Evolutionary conservation across 169 alveolate genomes (phyloP).

Genomic region (Fabrea salina): DNA sequence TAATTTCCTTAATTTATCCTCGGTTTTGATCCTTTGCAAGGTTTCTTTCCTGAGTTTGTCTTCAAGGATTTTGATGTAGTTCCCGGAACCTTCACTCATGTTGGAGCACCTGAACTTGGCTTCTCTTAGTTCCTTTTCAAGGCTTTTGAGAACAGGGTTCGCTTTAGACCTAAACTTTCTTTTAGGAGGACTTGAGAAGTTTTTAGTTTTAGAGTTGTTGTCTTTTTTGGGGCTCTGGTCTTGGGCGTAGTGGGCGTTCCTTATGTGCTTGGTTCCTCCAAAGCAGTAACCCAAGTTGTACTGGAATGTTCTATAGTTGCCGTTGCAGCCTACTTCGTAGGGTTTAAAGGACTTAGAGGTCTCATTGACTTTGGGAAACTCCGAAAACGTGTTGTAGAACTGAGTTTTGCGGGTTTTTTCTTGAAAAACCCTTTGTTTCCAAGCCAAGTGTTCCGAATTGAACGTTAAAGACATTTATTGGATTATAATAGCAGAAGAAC

Average conservation of each 20-base stretch:
- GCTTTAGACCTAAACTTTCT: background rate
- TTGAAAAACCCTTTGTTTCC: conserved; percentile 50
- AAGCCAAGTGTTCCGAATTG: conserved; percentile 43
- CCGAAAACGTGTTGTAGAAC: conserved; percentile 10
- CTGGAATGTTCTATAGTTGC: conserved; percentile 20
- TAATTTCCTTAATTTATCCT: background rate
- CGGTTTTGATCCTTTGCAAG: background rate
- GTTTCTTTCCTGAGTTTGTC: background rate
- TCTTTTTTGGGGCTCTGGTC: background rate
- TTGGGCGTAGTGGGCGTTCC: background rate
- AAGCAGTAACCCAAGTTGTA: conserved; percentile 14
- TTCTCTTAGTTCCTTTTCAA: conserved; percentile 7
- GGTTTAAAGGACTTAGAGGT: background rate
- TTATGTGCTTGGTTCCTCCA: conserved; percentile 21
- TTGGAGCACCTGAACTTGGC: background rate
- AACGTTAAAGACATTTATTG: conserved; percentile 23
- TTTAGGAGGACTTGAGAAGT: background rate
- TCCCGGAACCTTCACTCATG: background rate
- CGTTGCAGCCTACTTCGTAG: background rate
- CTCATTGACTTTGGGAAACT: background rate
- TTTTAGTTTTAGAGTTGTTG: background rate
- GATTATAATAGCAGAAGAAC: too few relatives aligned
- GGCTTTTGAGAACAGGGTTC: background rate
- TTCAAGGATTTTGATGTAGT: background rate
- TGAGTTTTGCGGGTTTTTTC: conserved; percentile 30